Base-by-base conservation (phyloP, 305 asterid species). In the Stenogyne calaminthoides region DNA sequence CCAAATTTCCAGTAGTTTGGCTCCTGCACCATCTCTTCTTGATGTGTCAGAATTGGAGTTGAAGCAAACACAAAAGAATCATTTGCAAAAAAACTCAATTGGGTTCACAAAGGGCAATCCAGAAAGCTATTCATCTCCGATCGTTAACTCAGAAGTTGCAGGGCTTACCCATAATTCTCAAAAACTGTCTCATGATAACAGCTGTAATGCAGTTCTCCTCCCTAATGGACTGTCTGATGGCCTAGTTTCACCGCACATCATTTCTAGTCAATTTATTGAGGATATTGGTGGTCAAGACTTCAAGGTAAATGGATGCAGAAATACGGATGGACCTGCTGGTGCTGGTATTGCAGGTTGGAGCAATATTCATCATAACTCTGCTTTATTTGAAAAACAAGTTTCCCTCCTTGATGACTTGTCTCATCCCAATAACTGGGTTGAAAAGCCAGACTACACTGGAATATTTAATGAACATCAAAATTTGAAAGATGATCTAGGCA, bases 381-480 rank as follows among this genome's bases (percentile, higher is more conserved):
- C 76, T 77, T 22, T 59, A 39, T 67, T 74, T 62, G 69, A 59
- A 77, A 73, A 83, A 72, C 91, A 82, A 78, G 73, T 66, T 76
- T 79, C 85, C 65, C 84, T 82, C 71, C 77, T 83, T 52, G 87
- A 83, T 75, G 83, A 83, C 74, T 72, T 85, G 73, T 60, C 78
- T 77, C 82, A 73, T 78, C 70, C 74, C 44, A 82, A 66, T 66
- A 71, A 78, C 55, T 49, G 60, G 54, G 78, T 74, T 73, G 84
- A 71, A 60, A 79, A 54, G 56, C 68, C 79, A 29, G 75, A 71
- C 64, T 6, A 44, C 72, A 66, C 37, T 61, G 83, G 78, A 64
- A 65, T 57, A 73, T 72, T 66, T 58, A 61, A 15, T 39, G 81
- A 83, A 71, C 79, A 72, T 58, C 82, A 71, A 57, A 76, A 75